Evolutionary conservation across 1,284 basidiomycete genomes (phyloP).

Genomic region (Inonotus obliquus): DNA sequence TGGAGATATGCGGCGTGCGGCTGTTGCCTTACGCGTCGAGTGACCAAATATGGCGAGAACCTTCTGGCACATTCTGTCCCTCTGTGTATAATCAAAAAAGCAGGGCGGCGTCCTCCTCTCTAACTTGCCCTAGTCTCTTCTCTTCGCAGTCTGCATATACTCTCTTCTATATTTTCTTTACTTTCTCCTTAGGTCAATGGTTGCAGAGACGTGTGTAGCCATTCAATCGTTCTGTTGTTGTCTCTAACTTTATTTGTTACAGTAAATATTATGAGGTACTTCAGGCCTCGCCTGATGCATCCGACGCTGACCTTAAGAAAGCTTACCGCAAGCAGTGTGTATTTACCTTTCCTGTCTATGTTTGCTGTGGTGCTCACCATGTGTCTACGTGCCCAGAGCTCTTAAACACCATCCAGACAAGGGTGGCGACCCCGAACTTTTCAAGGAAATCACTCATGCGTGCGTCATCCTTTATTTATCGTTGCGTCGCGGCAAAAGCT

Average conservation of each 20-base stretch:
- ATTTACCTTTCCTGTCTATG: background rate
- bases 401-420: conserved; percentile 93
- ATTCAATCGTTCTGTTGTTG: background rate
- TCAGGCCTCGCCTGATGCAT: conserved; percentile 72
- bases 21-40: background rate
- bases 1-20: too few species aligned
- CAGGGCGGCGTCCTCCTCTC: background rate
- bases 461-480: conserved; percentile 37
- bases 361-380: conserved; percentile 22
- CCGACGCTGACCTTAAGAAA: conserved; percentile 86
- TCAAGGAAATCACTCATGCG: conserved; percentile 98
- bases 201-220: background rate
- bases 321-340: conserved; percentile 89
- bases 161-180: background rate
- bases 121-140: background rate
- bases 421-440: conserved; percentile 93
- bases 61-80: conserved; percentile 5
- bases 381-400: conserved; percentile 50
- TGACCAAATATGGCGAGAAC: conserved; percentile 2
- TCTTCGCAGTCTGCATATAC: background rate
- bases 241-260: background rate
- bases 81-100: background rate
- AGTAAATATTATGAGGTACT: conserved; percentile 88
- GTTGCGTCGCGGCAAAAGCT: background rate
- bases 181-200: background rate